These are phyloP conservation scores for Suillus spraguei DNA, from an alignment of 768 basidiomycete species.

Conservation along the genomic window DNA sequence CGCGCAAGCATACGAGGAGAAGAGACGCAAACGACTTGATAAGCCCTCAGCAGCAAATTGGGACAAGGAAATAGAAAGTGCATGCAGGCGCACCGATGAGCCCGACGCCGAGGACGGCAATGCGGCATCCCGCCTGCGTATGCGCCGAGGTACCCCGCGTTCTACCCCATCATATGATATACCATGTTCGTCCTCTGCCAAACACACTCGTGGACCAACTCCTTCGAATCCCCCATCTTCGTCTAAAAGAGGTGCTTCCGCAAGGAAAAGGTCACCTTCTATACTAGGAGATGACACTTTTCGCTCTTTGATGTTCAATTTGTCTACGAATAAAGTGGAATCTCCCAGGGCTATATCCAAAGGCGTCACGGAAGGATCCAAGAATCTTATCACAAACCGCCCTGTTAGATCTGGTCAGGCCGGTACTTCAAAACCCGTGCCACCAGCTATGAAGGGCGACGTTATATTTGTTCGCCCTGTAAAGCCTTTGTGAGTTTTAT, in stretches of 20 bases:
- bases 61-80: constrained; percentile 31
- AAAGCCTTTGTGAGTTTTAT: constrained; percentile 1
- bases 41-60: constrained; percentile 21
- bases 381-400: background rate
- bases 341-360: background rate
- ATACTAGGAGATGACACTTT: constrained; percentile 1
- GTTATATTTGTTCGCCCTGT: background rate
- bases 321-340: background rate
- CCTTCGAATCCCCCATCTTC: background rate
- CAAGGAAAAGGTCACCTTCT: background rate
- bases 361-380: no score
- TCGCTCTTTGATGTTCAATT: constrained; percentile 3
- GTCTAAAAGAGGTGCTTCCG: background rate
- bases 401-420: background rate
- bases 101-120: constrained; percentile 28
- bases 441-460: background rate
- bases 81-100: constrained; percentile 24
- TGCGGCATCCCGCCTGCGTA: constrained; percentile 10
- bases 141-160: constrained; percentile 7
- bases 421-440: background rate
- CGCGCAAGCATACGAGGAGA: constrained; percentile 49
- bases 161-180: background rate
- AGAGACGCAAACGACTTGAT: constrained; percentile 28
- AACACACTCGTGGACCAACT: background rate
- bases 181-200: background rate